Evolutionary conservation across 2,329 filamentous ascomycete genomes (phyloP).

Genomic region (Whalleya microplaca): DNA sequence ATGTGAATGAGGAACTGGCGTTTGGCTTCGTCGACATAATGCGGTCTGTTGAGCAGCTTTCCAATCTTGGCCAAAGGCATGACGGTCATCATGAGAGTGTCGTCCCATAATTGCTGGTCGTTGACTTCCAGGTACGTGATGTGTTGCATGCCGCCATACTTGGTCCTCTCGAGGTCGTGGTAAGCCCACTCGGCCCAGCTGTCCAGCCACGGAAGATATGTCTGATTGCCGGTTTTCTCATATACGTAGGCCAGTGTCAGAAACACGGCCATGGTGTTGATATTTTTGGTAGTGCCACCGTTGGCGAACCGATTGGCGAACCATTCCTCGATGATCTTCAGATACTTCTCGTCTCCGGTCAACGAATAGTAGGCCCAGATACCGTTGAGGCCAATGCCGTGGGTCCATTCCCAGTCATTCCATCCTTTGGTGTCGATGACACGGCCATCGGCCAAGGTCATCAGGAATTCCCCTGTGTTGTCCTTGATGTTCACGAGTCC

Average conservation of each 20-base stretch:
- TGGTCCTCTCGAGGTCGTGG: slow-evolving; percentile 73
- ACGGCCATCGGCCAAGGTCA: slow-evolving; percentile 71
- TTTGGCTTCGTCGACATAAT: slow-evolving; percentile 79
- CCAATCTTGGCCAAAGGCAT: slow-evolving; percentile 81
- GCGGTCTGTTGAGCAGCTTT: slow-evolving; percentile 66
- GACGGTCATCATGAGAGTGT: slow-evolving; percentile 88
- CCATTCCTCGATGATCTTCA: slow-evolving; percentile 74
- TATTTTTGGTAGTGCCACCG: slow-evolving; percentile 80
- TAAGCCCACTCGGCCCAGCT: slow-evolving; percentile 84
- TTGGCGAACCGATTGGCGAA: slow-evolving; percentile 70
- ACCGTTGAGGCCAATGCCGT: slow-evolving; percentile 79
- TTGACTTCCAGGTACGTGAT: slow-evolving; percentile 74
- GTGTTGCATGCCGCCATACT: slow-evolving; percentile 74
- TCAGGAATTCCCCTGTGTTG: slow-evolving; percentile 72
- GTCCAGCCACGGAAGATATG: slow-evolving; percentile 77
- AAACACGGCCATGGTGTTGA: slow-evolving; percentile 83
- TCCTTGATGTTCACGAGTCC: slow-evolving; percentile 80
- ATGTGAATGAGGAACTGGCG: slow-evolving; percentile 77
- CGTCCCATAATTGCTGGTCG: slow-evolving; percentile 79
- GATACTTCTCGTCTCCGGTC: slow-evolving; percentile 62
- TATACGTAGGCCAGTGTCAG: slow-evolving; percentile 78
- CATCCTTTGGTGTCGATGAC: slow-evolving; percentile 85
- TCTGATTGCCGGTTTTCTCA: slow-evolving; percentile 69
- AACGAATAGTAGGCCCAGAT: slow-evolving; percentile 82
- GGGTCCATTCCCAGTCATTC: slow-evolving; percentile 84